Conservation (phyloP, 352 stramenopile genomes). For the Pythium sukuiense region DNA sequence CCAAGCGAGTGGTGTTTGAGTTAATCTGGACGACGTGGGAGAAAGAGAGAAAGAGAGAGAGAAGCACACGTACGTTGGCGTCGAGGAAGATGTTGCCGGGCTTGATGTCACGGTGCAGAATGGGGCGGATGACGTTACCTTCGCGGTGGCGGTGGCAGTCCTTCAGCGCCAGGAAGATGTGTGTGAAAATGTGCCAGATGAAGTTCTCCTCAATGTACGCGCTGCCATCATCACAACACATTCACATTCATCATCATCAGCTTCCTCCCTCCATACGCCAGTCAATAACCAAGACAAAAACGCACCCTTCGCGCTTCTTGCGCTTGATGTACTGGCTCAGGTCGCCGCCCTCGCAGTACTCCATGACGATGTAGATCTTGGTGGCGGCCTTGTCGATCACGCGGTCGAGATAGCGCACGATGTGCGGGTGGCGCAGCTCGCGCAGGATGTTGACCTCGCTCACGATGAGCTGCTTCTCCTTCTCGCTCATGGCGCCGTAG, state of each 20-base stretch:
- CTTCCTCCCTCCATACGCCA: neutral
- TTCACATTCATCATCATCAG: no score
- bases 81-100: slow-evolving; percentile 93
- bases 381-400: slow-evolving; percentile 92
- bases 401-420: slow-evolving; percentile 93
- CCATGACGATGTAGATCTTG: slow-evolving; percentile 95
- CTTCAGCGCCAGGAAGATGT: slow-evolving; percentile 91
- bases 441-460: slow-evolving; percentile 94
- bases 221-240: no score
- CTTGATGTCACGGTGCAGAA: slow-evolving; percentile 92
- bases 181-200: slow-evolving; percentile 93
- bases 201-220: slow-evolving; percentile 92
- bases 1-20: slow-evolving; percentile 8
- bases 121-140: slow-evolving; percentile 74
- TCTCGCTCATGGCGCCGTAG: slow-evolving; percentile 92
- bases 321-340: slow-evolving; percentile 90
- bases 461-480: slow-evolving; percentile 94
- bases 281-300: slow-evolving; percentile 1
- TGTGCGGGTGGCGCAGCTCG: slow-evolving; percentile 91
- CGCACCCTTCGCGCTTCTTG: slow-evolving; percentile 86
- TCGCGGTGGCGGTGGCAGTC: slow-evolving; percentile 89
- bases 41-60: neutral
- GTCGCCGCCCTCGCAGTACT: slow-evolving; percentile 91
- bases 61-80: slow-evolving; percentile 60
- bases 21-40: no score